Conservation (phyloP, 345 rosid genomes). For the Corchorus olitorius region DNA sequence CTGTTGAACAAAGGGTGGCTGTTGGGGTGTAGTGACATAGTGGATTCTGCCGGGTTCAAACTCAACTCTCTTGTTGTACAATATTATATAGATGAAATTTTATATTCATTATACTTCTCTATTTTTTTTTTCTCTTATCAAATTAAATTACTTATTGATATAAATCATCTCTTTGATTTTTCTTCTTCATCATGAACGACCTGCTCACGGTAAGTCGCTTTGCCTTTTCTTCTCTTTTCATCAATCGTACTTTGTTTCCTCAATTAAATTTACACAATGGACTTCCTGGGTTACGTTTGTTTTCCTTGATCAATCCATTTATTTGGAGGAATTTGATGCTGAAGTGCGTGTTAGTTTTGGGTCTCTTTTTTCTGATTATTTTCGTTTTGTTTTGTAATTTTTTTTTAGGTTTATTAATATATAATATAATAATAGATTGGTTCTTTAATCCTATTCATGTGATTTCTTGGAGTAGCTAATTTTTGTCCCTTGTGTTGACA, state of each 20-base stretch:
- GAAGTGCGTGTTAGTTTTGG: not conserved
- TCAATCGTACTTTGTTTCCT: not conserved
- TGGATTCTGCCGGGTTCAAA: too few species aligned
- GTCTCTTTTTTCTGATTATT: too few species aligned
- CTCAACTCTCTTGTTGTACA: too few species aligned
- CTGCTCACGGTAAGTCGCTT: slow-evolving; percentile 41
- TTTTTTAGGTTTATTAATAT: too few species aligned
- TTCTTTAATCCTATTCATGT: not conserved
- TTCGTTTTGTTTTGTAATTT: too few species aligned
- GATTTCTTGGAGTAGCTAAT: not conserved
- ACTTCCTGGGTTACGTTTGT: not conserved
- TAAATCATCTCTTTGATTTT: not conserved
- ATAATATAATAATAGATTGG: too few species aligned
- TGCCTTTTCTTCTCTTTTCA: not conserved
- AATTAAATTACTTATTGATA: too few species aligned
- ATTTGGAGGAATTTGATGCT: not conserved
- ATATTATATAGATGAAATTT: too few species aligned
- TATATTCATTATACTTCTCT: too few species aligned
- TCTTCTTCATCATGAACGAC: slow-evolving; percentile 46
- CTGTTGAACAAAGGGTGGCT: too few species aligned
- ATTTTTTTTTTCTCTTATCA: too few species aligned
- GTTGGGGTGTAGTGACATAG: too few species aligned
- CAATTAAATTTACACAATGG: not conserved
- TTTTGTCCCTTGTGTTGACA: not conserved
- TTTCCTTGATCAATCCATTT: slow-evolving; percentile 7